Evolutionary conservation across 441 rosid species (phyloP), one percentile per base, ranked within the genome.

Genomic region (Flueggea neowawraea): DNA sequence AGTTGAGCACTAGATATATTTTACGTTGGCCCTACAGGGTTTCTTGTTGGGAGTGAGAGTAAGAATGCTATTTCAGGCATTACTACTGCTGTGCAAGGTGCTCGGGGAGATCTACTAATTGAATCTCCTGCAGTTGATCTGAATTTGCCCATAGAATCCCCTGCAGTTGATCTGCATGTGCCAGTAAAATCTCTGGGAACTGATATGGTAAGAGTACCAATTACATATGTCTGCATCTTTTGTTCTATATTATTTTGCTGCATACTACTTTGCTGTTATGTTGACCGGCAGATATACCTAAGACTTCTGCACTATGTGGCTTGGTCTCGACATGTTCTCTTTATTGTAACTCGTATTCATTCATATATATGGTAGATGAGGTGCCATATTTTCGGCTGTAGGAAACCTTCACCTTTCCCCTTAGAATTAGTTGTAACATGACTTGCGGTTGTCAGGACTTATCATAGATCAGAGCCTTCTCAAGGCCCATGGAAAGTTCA

Each of bases 41-140:
- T 73, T 83, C 43, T 64, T 66, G 73, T 66, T 65, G 65, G 69
- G 65, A 66, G 85, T 80, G 82, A 80, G 69, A 73, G 66, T 64
- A 83, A 79, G 81, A 67, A 44, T 76, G 75, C 81, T 72, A 70
- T 79, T 77, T 90, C 95, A 0, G 89, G 78, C 3, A 65, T 84
- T 51, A 84, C 93, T 15, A 41, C 67, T 22, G 58, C 75, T 49
- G 73, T 77, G 15, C 82, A 72, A 71, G 83, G 76, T 72, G 78
- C 73, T 58, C 78, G 62, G 58, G 76, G 50, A 62, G 77, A 62
- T 62, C 52, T 71, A 15, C 72, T 57, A 50, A 45, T 71, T 1
- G 79, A 65, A 41, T 69, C 80, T 16, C 55, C 80, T 57, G 63
- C 65, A 16, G 78, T 75, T 60, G 80, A 76, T 75, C 55, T 68